A percentile compares a stretch with the other conserved stretches of the same genome.
Conservation (phyloP, 176 grass and related monocot species). For the sorghum (Sorghum bicolor) region Sorghum_bicolor_NCBIv3 NC_012872.2:15689001-15689500, state of each 20-base stretch:
- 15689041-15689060: conserved; percentile 37
- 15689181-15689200: conserved; percentile 6
- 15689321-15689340: too few species aligned
- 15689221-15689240: conserved; percentile 26
- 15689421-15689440: not conserved
- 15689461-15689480: not conserved
- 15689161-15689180: conserved; percentile 25
- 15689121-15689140: not conserved
- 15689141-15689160: not conserved
- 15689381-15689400: conserved; percentile 31
- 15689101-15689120: not conserved
- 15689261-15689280: not conserved
- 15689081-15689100: conserved; percentile 43
- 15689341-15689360: not conserved
- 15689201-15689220: conserved; percentile 27
- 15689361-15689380: not conserved
- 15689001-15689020: conserved; percentile 40
- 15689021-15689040: conserved; percentile 42
- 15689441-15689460: not conserved
- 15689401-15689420: conserved; percentile 14
- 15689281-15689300: not conserved
- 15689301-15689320: not conserved
- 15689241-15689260: too few species aligned
- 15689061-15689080: conserved; percentile 57
- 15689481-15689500: not conserved